phyloP scores from a whole-genome alignment of 371 early-diverging fungal species.

The Smittium mucronatum region DNA sequence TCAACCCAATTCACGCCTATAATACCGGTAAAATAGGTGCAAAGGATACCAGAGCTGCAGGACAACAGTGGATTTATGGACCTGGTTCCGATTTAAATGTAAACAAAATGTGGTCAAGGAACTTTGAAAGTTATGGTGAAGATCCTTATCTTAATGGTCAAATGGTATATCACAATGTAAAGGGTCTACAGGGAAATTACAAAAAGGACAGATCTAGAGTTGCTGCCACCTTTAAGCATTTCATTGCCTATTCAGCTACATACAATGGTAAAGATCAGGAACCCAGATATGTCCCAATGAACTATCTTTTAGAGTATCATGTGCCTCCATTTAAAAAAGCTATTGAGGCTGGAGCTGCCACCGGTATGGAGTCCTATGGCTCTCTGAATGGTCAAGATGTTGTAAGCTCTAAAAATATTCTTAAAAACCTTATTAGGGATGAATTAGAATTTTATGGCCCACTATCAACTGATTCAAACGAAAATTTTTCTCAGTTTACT shows the following conservation, averaged over 20 bases:
- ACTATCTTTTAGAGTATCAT: conserved; percentile 45
- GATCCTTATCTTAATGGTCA: conserved; percentile 43
- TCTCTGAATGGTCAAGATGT: conserved; percentile 54
- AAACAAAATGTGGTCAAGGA: conserved; percentile 54
- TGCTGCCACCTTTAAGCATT: conserved; percentile 45
- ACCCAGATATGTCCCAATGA: conserved; percentile 42
- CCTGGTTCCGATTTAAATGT: conserved; percentile 51
- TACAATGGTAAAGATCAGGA: conserved; percentile 48
- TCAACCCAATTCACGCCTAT: conserved; percentile 37
- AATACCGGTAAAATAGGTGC: conserved; percentile 39
- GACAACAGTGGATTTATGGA: conserved; percentile 47
- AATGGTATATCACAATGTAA: conserved; percentile 40
- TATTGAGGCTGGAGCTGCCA: conserved; percentile 47
- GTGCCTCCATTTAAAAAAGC: conserved; percentile 50
- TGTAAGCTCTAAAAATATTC: conserved; percentile 39
- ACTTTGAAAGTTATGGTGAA: conserved; percentile 46
- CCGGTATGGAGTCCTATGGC: conserved; percentile 54
- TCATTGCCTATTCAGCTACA: conserved; percentile 36
- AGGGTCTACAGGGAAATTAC: conserved; percentile 52
- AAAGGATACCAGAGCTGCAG: conserved; percentile 40
- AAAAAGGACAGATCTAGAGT: conserved; percentile 39
- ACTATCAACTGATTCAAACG: conserved; percentile 52
- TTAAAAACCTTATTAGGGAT: conserved; percentile 40
- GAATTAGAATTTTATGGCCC: conserved; percentile 44
- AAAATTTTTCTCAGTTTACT: conserved; percentile 40